Conservation (phyloP, 2,329 filamentous ascomycete species). For the Trichophyton simii region DNA sequence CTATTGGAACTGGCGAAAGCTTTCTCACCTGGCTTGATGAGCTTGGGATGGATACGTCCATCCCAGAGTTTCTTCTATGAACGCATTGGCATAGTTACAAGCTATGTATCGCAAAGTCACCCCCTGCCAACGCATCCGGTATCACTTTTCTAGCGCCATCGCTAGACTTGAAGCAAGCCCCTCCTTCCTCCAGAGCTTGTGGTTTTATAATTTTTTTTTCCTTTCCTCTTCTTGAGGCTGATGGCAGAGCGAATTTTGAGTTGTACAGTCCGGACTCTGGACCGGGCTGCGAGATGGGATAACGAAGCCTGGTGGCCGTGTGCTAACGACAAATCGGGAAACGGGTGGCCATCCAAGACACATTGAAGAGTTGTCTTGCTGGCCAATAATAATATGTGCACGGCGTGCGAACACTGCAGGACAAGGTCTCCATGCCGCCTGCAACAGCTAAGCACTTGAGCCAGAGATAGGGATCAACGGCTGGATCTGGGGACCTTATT, state of each 20-base stretch:
- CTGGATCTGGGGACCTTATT: background rate
- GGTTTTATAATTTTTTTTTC: background rate
- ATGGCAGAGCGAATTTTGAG: background rate
- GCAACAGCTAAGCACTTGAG: background rate
- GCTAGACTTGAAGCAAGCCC: background rate
- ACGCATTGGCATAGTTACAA: background rate
- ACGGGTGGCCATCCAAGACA: background rate
- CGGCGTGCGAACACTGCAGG: background rate
- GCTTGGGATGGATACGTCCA: conserved; percentile 9
- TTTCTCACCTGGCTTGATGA: conserved; percentile 13
- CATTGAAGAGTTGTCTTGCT: background rate
- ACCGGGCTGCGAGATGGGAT: background rate
- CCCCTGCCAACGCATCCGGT: background rate
- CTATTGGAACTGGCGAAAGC: conserved; percentile 9
- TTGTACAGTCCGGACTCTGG: background rate
- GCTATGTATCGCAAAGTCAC: background rate
- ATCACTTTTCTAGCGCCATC: background rate
- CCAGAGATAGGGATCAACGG: background rate
- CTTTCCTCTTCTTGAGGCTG: background rate
- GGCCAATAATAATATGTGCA: no score
- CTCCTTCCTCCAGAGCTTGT: background rate
- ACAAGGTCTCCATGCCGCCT: background rate
- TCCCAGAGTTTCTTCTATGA: conserved; percentile 11
- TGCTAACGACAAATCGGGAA: background rate
- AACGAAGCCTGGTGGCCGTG: background rate